Evolutionary conservation across 2,329 filamentous ascomycete species (phyloP).

Genomic region (Diaporthe caulivora): DNA sequence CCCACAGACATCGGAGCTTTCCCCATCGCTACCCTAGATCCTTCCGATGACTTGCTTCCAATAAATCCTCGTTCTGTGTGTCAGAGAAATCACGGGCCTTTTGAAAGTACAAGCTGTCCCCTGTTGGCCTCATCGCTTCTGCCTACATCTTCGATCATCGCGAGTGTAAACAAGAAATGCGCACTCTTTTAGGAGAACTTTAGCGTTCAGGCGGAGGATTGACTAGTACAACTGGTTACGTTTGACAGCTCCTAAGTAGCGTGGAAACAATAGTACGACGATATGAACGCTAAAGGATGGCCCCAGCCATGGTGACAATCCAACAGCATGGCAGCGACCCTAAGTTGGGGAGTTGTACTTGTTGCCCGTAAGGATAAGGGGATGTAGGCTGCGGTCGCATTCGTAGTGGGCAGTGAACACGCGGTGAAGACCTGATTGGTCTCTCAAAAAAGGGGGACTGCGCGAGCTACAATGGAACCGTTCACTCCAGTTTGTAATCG

Average conservation of each 20-base stretch:
- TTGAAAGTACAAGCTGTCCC: neutral
- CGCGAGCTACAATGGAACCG: too few relatives aligned
- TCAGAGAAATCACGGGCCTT: slow-evolving; percentile 7
- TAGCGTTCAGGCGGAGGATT: neutral
- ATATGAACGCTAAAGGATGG: neutral
- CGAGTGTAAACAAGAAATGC: neutral
- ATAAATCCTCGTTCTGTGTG: neutral
- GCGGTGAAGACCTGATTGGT: fast-evolving
- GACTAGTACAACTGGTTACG: neutral
- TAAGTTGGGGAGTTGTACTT: neutral
- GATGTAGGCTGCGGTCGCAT: neutral
- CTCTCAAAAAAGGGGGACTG: too few relatives aligned
- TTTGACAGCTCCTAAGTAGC: neutral
- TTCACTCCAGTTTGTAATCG: neutral
- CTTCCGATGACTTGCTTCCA: too few relatives aligned
- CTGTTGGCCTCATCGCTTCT: neutral
- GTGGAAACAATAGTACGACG: neutral
- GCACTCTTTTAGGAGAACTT: neutral
- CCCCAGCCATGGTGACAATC: neutral
- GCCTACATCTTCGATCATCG: neutral
- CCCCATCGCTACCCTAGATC: neutral
- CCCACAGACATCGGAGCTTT: neutral
- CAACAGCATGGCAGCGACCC: neutral
- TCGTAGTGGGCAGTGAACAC: too few relatives aligned
- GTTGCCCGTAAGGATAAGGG: neutral